Evolutionary conservation across 768 basidiomycete genomes (phyloP), one percentile per base, ranked within the genome.

Genomic region (Daedaleopsis nitida): DNA sequence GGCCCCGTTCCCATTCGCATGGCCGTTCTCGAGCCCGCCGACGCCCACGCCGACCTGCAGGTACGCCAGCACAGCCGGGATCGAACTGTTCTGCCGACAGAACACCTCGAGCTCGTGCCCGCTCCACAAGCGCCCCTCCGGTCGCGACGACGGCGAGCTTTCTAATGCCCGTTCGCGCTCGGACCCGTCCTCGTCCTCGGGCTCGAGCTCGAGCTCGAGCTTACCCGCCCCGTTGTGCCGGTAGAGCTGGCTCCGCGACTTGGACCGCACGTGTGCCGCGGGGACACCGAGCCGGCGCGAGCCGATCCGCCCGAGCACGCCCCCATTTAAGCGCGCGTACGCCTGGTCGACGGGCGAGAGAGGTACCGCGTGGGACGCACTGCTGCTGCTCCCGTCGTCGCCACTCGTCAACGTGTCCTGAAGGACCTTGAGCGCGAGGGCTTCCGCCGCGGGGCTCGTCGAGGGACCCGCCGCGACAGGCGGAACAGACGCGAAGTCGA

Each of bases 31-130:
- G 27, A 32, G 27, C 27, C 27, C 27, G 27, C 27, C 27, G 27
- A 32, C 27, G 27, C 24, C n/a, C 32, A 10, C 58, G 58, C 13
- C 80, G 13, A 82, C 80, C 69, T 85, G 83, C 49, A 91, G 72
- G 63, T 82, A 80, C 53, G 86, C 83, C 49, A 96, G 80, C 57
- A 95, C 84, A 37, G 86, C 77, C 3, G 91, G 83, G 39, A 98
- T 86, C 14, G 91, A 81, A 70, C 94, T 94, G 68, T 97, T 98
- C 73, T 97, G 95, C 65, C 87, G 85, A 71, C 94, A 96, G 35
- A 91, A 84, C 68, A 89, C 74, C 69, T 92, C 87, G 62, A 98
- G 75, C 68, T 96, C 95, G 58, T 86, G 85, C n/a, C 91, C 86
- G 37, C 86, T 90, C 87, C 89, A 91, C 57, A 86, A 64, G 42